A percentile compares a stretch with the other conserved stretches of the same genome.
Evolutionary conservation across 805 yeast species (phyloP).

Genomic region (Allodekkera sacchari): DNA sequence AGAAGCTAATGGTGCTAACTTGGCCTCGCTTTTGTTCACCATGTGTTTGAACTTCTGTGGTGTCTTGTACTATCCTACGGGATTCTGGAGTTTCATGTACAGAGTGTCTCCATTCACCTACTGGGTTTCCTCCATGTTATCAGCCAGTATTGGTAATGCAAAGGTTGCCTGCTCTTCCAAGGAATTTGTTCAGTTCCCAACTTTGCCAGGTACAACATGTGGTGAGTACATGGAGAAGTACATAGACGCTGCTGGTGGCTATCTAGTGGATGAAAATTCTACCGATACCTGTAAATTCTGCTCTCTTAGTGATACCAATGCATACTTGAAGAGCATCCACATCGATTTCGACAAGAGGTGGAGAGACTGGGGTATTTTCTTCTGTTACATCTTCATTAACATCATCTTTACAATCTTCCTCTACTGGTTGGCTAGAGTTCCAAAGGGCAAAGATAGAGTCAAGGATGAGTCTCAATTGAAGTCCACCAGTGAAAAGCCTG

Average conservation of each 20-base stretch:
- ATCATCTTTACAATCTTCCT: conserved; percentile 21
- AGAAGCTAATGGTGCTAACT: conserved; percentile 57
- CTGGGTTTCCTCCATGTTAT: conserved; percentile 45
- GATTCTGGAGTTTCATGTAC: conserved; percentile 80
- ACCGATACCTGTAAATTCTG: conserved; percentile 58
- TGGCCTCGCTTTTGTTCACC: conserved; percentile 49
- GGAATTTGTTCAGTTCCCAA: conserved; percentile 42
- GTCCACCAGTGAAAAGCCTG: conserved; percentile 10
- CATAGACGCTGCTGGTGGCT: conserved; percentile 37
- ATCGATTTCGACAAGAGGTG: conserved; percentile 44
- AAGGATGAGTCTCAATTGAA: conserved; percentile 16
- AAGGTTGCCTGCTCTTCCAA: conserved; percentile 36
- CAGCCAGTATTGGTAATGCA: conserved; percentile 47
- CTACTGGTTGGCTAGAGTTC: conserved; percentile 65
- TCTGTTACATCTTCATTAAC: conserved; percentile 41
- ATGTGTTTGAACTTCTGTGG: conserved; percentile 70
- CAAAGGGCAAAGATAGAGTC: conserved; percentile 42
- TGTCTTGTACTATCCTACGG: conserved; percentile 51
- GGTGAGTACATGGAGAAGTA: conserved; percentile 39
- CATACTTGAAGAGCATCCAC: conserved; percentile 40
- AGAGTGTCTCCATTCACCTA: conserved; percentile 65
- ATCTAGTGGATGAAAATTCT: conserved; percentile 31
- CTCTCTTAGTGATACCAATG: conserved; percentile 46
- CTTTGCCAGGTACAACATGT: conserved; percentile 53
- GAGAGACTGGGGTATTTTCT: conserved; percentile 53